Conservation (phyloP, 1,284 basidiomycete species). For the Phaffia rhodozyma region DNA sequence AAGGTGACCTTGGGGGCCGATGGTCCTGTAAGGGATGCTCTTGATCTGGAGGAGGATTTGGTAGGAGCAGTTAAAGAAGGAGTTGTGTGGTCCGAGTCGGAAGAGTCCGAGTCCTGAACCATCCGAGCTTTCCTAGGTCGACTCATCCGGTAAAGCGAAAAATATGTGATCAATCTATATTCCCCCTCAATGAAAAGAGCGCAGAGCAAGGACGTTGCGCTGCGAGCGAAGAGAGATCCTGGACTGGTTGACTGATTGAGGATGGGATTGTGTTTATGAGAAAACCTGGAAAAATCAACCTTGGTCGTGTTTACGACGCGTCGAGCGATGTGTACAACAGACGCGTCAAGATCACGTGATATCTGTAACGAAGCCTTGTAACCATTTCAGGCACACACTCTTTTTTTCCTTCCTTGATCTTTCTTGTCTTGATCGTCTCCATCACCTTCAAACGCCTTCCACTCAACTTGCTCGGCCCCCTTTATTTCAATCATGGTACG, state of each 20-base stretch:
- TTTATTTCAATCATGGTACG: no score
- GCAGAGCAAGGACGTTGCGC: neutral
- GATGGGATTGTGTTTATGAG: neutral
- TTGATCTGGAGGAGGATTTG: neutral
- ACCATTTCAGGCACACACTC: no score
- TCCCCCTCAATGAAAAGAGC: no score
- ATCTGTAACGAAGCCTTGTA: no score
- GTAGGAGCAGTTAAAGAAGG: neutral
- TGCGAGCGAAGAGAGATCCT: neutral
- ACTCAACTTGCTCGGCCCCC: no score
- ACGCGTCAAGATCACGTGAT: no score
- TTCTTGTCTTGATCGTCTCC: no score
- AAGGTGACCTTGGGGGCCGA: constrained; percentile 1
- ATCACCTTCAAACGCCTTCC: no score
- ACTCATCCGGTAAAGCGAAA: neutral
- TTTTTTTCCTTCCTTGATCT: no score
- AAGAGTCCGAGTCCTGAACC: constrained; percentile 7
- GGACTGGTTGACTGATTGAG: neutral
- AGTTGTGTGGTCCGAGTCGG: neutral
- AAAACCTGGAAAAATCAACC: neutral
- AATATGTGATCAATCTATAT: neutral
- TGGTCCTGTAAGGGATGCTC: neutral
- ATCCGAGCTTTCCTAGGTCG: neutral
- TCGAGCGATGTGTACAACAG: no score
- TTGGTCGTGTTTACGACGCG: no score